Evolutionary conservation across 2,329 filamentous ascomycete species (phyloP).

Genomic region (Colletotrichum incanum): DNA sequence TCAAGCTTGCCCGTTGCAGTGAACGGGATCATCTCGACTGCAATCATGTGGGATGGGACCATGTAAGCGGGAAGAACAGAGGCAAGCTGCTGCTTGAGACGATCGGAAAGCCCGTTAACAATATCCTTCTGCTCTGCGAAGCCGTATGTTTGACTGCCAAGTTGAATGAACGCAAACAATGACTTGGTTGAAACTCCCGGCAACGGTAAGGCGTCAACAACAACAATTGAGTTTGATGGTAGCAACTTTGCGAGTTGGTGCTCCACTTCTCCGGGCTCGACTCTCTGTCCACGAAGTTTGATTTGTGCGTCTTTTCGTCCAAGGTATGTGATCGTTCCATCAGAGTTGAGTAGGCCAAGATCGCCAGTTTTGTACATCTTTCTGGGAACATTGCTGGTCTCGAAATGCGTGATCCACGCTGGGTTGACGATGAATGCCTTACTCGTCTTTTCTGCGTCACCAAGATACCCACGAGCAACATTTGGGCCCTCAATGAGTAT

Average conservation of each 20-base stretch:
- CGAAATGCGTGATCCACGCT: slow-evolving; percentile 9
- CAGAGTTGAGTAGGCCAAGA: slow-evolving; percentile 24
- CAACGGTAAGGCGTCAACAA: slow-evolving; percentile 20
- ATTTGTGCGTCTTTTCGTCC: slow-evolving; percentile 52
- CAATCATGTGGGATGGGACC: slow-evolving; percentile 44
- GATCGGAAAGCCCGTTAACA: slow-evolving; percentile 3
- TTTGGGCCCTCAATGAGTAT: slow-evolving; percentile 49
- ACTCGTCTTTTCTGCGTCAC: slow-evolving; percentile 12
- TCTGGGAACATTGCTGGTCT: neutral
- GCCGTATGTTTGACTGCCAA: neutral
- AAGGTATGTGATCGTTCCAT: slow-evolving; percentile 33
- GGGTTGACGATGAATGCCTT: slow-evolving; percentile 26
- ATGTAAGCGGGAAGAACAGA: slow-evolving; percentile 45
- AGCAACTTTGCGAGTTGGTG: slow-evolving; percentile 42
- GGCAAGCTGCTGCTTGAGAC: slow-evolving; percentile 16
- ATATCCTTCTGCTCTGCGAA: slow-evolving; percentile 1
- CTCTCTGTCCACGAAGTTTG: slow-evolving; percentile 54
- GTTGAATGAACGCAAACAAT: slow-evolving; percentile 31
- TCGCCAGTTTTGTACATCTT: slow-evolving; percentile 43
- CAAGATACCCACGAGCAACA: slow-evolving; percentile 45
- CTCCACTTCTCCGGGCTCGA: slow-evolving; percentile 53
- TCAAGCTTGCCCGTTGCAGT: slow-evolving; percentile 46
- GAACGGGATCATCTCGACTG: slow-evolving; percentile 41
- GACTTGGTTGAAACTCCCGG: slow-evolving; percentile 12
- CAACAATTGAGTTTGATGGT: slow-evolving; percentile 2